Evolutionary conservation across 2,329 filamentous ascomycete species (phyloP), one percentile per base, ranked within the genome.

Genomic region (Xylariaceae sp.): DNA sequence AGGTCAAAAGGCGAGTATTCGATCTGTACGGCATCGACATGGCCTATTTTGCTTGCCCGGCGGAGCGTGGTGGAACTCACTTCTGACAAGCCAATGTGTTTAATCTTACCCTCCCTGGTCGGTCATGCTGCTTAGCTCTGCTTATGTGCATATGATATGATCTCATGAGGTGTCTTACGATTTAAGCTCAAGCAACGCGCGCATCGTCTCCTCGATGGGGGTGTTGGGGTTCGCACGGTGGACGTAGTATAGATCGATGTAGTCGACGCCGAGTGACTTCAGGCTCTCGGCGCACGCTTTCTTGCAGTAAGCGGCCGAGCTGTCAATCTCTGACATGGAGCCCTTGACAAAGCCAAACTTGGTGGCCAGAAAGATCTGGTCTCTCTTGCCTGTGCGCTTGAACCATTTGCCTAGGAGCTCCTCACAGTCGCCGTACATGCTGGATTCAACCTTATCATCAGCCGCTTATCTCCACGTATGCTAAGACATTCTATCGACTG

Each of bases 301-400:
- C 24, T 73, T 72, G 40, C 67, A 69, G 59, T 80, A 78, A 40
- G 74, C 75, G 0, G 72, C 69, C 4, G 67, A 71, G 24, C 67
- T 72, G 50, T 75, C 63, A 13, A 73, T 35, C 21, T 47, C 59
- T 9, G 58, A 56, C 7, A 47, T 53, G 21, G 45, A 32, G 52
- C 59, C 61, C 36, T 64, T 63, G 24, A 65, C 61, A 42, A 68
- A 69, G 53, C 70, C 79, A 55, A 81, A 82, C 55, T 83, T 83
- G 10, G 78, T 80, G 1, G 77, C 77, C 1, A 83, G 68, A 61
- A 83, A 81, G 55, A 83, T 76, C 39, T 81, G 65, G 16, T 76
- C 59, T 0, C 76, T 70, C 42, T 76, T 75, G 6, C 70, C 73
- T 2, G 72, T 75, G 15, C 70, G 66, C 42, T 72, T 68, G 60